phyloP scores from a whole-genome alignment of 2,329 filamentous ascomycete genomes.

The Lachnellula willkommii region DNA sequence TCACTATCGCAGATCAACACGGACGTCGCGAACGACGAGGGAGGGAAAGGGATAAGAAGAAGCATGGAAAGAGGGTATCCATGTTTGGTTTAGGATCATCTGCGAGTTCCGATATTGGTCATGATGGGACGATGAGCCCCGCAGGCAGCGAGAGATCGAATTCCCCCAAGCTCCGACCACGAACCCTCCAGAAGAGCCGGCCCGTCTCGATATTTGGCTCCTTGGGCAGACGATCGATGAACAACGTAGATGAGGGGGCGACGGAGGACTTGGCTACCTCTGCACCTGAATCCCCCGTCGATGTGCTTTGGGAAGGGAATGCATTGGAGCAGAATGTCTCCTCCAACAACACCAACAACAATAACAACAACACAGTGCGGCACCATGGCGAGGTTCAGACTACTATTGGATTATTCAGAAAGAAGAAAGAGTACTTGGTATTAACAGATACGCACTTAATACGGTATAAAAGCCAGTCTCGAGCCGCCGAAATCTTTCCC shows the following conservation, averaged over 20 bases:
- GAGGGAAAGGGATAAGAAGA: conserved; percentile 28
- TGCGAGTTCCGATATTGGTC: conserved; percentile 14
- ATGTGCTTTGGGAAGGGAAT: conserved; percentile 8
- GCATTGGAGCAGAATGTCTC: conserved; percentile 9
- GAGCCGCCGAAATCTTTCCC: conserved; percentile 59
- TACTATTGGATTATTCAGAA: conserved; percentile 63
- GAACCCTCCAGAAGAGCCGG: conserved; percentile 28
- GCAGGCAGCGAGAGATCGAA: conserved; percentile 14
- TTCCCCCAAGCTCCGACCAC: conserved; percentile 25
- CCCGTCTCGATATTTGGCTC: conserved; percentile 32
- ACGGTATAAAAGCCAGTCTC: conserved; percentile 62
- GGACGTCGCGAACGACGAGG: conserved; percentile 14
- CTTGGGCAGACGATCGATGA: conserved; percentile 29
- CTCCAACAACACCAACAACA: background rate
- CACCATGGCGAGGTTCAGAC: conserved; percentile 67
- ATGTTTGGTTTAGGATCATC: conserved; percentile 25
- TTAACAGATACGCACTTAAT: conserved; percentile 64
- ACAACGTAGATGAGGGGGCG: conserved; percentile 24
- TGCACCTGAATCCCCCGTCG: conserved; percentile 24
- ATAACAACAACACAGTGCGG: conserved; percentile 42
- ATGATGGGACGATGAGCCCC: conserved; percentile 22
- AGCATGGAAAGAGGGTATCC: conserved; percentile 24
- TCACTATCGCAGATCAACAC: conserved; percentile 27
- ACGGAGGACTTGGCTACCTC: conserved; percentile 17
- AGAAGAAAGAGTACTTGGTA: conserved; percentile 68